Base-by-base conservation (phyloP, 495 filamentous ascomycete genomes). In the Achaetomiella virescens region DNA sequence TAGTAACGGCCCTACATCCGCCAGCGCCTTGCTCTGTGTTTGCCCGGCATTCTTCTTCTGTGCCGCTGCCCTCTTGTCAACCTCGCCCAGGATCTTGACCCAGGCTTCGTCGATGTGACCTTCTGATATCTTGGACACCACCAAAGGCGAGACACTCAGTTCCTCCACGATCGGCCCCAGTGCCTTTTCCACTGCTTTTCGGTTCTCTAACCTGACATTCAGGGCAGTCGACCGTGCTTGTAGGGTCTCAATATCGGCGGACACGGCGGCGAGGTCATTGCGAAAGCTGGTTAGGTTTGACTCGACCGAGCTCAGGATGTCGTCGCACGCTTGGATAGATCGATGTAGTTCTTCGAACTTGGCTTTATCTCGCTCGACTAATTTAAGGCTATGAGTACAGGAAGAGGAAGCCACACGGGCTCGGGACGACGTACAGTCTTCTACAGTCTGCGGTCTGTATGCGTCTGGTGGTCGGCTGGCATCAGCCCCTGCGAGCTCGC, bases 141-240 rank as follows among this genome's bases (percentile, higher is more conserved):
- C 75, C 48, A 80, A 78, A 7, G 93, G 95, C 2, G 95, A 85
- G 33, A 98, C 78, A 57, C 85, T 90, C 48, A 96, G 85, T 57
- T 95, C 90, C 65, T 97, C 95, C 47, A 98, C 89, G 6, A 91
- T 81, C 0, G 93, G 95, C 0, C 88, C 95, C 10, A 98, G 75
- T 1, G 88, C 75, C 68, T 88, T 90, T 70, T 98, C 93, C 8
- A 97, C 90, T 18, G 85, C 81, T 61, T 87, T 90, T 21, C 93
- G 77, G 62, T 97, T 97, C 63, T 92, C 87, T 31, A 97, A 72
- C 68, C 90, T 84, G n/a, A 85, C 81, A 60, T 91, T 97, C 57
- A 98, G 69, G 31, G 86, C 81, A 6, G 84, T 82, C 2, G 93
- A 97, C 17, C 91, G 84, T 31, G 85, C 82, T 69, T 98, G 93